Evolutionary conservation across 257 asterid genomes (phyloP).

Genomic region (Linaria vulgaris): DNA sequence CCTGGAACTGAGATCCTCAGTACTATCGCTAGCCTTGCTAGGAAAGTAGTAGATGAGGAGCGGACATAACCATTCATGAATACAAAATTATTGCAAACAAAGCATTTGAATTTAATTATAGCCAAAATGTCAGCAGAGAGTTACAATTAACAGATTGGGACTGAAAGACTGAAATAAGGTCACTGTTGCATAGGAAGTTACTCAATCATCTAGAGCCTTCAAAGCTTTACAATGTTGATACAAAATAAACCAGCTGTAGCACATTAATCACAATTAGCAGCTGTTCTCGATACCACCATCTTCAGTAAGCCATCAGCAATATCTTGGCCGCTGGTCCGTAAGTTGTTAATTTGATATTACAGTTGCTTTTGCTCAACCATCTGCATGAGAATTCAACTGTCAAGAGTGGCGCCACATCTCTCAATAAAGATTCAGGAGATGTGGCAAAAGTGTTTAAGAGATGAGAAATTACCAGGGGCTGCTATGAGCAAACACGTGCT

Average conservation of each 20-base stretch:
- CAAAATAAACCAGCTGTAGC: slow-evolving; percentile 9
- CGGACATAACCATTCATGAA: not conserved
- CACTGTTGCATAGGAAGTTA: not conserved
- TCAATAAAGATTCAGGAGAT: slow-evolving; percentile 9
- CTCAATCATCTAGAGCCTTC: not conserved
- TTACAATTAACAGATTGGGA: slow-evolving; percentile 10
- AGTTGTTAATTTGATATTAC: not conserved
- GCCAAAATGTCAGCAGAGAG: not conserved
- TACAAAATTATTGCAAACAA: not conserved
- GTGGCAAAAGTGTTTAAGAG: not conserved
- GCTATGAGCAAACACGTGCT: slow-evolving; percentile 64
- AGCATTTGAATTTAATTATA: slow-evolving; percentile 22
- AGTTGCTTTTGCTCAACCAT: slow-evolving; percentile 10
- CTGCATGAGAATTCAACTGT: not conserved
- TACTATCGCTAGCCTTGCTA: no score
- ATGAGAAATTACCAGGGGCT: not conserved
- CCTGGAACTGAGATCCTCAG: no score
- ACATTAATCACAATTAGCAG: slow-evolving; percentile 19
- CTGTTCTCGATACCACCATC: not conserved
- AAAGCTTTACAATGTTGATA: not conserved
- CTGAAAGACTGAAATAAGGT: not conserved
- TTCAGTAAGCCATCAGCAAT: not conserved
- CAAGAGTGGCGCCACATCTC: not conserved
- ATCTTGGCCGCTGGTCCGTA: not conserved
- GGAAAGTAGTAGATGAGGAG: not conserved